Base-by-base conservation (phyloP, 345 rosid species). In the Gossypium australe region DNA sequence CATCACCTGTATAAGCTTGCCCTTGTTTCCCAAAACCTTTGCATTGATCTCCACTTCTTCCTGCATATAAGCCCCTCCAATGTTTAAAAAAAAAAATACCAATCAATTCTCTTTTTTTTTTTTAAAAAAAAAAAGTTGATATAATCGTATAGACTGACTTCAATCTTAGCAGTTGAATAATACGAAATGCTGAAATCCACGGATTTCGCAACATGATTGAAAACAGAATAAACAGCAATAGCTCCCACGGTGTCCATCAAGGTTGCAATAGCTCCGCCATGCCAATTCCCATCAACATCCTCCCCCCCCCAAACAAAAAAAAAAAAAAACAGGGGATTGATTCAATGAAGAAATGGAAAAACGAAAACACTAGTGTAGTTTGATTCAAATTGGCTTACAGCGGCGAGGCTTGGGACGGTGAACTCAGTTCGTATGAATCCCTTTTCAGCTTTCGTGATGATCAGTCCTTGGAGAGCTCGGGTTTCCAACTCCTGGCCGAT, bases 31-130 rank as follows among this genome's bases (percentile, higher is more conserved):
- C 2, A 65, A 73, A 16, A 88, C 86, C 75, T 75, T 84, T 59
- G 88, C 94, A 64, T 86, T 87, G 25, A 89, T 34, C 78, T 85
- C 92, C 27, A 89, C 89, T 69, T 81, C 86, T 67, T 88, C 93
- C 97, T 87, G 51, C 5, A 45, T 14, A 59, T 29, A 29, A 29
- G 4, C 38, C 38, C 38, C 38, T 29, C 38, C 4, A 29, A 29
- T 29, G 38, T 29, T 29, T 29, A 3, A 3, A 3, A 4, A 29
- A 29, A 29, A 1, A 29, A 29, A 29, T 29, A 29, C 38, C 38
- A 29, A 29, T 29, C 38, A 29, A 29, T 29, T 29, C 38, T 29
- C 38, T 29, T 0, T 2, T 25, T 25, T 2, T 25, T 2, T 0
- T 25, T 2, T 20, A 20, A 20, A 20, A 20, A 20, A 20, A 27